Percentiles rank a stretch among this genome's conserved stretches.
Conservation (phyloP, 1,139 yeast species). For the Suhomyces ambrosiae region DNA sequence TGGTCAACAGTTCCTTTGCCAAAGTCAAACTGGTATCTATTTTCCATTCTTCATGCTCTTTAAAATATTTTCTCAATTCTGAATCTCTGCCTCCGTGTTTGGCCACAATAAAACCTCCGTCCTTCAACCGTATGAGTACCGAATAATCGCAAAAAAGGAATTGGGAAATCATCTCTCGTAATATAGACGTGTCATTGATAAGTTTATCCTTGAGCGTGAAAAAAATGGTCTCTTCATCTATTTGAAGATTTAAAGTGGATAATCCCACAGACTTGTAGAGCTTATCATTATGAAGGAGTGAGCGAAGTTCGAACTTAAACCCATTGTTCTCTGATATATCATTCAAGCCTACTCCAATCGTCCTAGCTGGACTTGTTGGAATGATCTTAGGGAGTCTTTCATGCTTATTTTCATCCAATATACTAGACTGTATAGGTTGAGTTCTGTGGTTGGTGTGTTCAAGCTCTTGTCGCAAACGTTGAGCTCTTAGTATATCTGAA, state of each 20-base stretch:
- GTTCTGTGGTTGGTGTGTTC: not conserved
- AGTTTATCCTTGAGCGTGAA: conserved; percentile 11
- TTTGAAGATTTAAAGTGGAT: conserved; percentile 8
- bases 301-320: conserved; percentile 6
- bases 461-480: conserved; percentile 8
- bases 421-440: not conserved
- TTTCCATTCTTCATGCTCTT: conserved; percentile 12
- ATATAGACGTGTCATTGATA: conserved; percentile 10
- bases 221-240: conserved; percentile 12
- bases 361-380: not conserved
- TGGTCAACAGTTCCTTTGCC: conserved; percentile 8
- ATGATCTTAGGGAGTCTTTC: not conserved
- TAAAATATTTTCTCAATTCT: conserved; percentile 12
- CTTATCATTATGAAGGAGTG: conserved; percentile 9
- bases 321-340: not conserved
- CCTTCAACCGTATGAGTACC: conserved; percentile 13
- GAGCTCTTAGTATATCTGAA: conserved; percentile 7
- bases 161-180: conserved; percentile 10
- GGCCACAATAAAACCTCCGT: conserved; percentile 14
- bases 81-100: conserved; percentile 14
- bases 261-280: conserved; percentile 5
- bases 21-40: conserved; percentile 9
- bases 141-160: conserved; percentile 15
- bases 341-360: too few relatives aligned
- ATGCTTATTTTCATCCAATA: not conserved